phyloP scores from a whole-genome alignment of 495 filamentous ascomycete species.

The Sporormia fimetaria region DNA sequence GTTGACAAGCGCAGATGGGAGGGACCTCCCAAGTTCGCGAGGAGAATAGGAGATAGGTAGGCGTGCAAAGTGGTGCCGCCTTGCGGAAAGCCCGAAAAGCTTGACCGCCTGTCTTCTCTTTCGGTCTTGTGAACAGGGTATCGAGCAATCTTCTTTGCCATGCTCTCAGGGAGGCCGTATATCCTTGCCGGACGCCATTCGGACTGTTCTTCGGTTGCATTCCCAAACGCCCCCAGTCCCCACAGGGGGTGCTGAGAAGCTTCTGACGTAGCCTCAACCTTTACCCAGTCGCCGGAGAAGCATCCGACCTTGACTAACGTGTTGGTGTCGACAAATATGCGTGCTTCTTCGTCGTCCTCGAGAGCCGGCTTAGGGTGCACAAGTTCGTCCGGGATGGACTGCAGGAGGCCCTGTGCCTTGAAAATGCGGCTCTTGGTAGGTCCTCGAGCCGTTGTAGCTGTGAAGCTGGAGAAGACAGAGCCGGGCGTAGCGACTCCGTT shows the following conservation, averaged over 20 bases:
- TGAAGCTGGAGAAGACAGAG: conserved; percentile 76
- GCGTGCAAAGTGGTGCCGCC: conserved; percentile 42
- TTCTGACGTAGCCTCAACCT: conserved; percentile 60
- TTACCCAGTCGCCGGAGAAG: conserved; percentile 98
- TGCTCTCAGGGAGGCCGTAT: conserved; percentile 65
- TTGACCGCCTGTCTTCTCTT: conserved; percentile 37
- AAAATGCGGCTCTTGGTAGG: conserved; percentile 49
- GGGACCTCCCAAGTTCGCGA: conserved; percentile 68
- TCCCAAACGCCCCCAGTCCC: conserved; percentile 43
- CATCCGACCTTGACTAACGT: conserved; percentile 80
- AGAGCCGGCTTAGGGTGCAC: conserved; percentile 71
- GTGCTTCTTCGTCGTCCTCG: conserved; percentile 79
- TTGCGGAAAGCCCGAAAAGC: conserved; percentile 40
- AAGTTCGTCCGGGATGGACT: conserved; percentile 60
- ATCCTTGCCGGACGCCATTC: conserved; percentile 73
- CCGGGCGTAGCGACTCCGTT: conserved; percentile 67
- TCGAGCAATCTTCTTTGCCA: conserved; percentile 38
- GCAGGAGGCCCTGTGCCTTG: conserved; percentile 64
- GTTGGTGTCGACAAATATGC: conserved; percentile 78
- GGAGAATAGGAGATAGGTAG: conserved; percentile 73
- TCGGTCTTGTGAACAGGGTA: conserved; percentile 41
- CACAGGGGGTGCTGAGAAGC: conserved; percentile 40
- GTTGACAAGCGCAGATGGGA: conserved; percentile 46
- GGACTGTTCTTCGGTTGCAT: conserved; percentile 39
- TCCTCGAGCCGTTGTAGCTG: conserved; percentile 63